Evolutionary conservation across 1,139 yeast genomes (phyloP).

Genomic region (Pichia cactophila): DNA sequence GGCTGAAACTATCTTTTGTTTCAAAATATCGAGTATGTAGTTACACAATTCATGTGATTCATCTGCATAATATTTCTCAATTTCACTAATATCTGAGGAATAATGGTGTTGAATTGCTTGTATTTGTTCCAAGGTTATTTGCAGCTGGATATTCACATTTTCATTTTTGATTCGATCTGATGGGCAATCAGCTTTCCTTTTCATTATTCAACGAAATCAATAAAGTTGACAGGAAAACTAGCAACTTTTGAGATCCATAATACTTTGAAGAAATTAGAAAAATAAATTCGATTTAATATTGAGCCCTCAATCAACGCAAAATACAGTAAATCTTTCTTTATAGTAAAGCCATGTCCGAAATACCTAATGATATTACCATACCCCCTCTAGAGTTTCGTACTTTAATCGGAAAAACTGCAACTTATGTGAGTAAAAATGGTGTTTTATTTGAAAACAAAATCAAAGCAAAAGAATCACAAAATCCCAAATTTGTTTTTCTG

Average conservation of each 20-base stretch:
- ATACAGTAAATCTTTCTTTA: not conserved
- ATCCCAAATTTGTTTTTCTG: conserved; percentile 58
- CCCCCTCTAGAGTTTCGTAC: conserved; percentile 54
- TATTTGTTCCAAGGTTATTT: not conserved
- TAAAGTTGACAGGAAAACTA: too few species aligned
- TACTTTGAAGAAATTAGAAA: too few species aligned
- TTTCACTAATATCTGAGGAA: conserved; percentile 3
- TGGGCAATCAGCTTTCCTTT: not conserved
- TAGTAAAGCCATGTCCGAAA: not conserved
- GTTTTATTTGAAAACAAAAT: conserved; percentile 55
- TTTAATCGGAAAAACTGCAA: conserved; percentile 65
- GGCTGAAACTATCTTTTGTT: not conserved
- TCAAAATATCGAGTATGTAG: not conserved
- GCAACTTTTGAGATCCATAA: too few species aligned
- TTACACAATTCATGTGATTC: conserved; percentile 8
- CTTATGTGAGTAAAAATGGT: conserved; percentile 66
- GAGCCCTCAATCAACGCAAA: too few species aligned
- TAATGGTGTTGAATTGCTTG: not conserved
- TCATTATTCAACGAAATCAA: not conserved
- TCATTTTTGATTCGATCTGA: not conserved
- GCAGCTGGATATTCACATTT: not conserved
- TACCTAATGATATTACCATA: conserved; percentile 28
- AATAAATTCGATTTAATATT: too few species aligned
- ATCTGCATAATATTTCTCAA: conserved; percentile 8
- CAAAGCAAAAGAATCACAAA: conserved; percentile 36